Evolutionary conservation across 2,329 filamentous ascomycete species (phyloP).

Genomic region (Macrophomina pseudophaseolina): DNA sequence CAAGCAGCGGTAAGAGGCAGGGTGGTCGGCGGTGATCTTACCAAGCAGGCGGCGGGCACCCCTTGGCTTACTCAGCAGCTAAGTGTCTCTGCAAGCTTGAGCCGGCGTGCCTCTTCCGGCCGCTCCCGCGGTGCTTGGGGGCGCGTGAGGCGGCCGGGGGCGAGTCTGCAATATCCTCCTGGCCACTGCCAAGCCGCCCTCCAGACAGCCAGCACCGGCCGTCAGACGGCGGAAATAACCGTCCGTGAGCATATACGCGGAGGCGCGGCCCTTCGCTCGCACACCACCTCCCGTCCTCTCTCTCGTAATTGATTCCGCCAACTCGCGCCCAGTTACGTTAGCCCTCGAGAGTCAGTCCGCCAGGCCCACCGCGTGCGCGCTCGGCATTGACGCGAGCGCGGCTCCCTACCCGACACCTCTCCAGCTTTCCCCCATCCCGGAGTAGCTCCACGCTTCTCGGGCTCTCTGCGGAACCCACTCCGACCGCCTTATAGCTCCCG

Average conservation of each 20-base stretch:
- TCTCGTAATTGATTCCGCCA: neutral
- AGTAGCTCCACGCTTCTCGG: slow-evolving; percentile 5
- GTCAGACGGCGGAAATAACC: slow-evolving; percentile 24
- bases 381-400: slow-evolving; percentile 8
- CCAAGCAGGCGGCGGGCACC: neutral
- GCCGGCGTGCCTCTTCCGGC: slow-evolving; percentile 20
- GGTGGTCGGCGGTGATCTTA: neutral
- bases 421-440: slow-evolving; percentile 16
- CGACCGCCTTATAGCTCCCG: slow-evolving; percentile 16
- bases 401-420: neutral
- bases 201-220: neutral
- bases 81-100: slow-evolving; percentile 2
- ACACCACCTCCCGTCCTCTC: neutral
- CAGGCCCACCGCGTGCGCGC: slow-evolving; percentile 16
- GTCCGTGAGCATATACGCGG: slow-evolving; percentile 18
- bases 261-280: neutral
- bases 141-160: neutral
- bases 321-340: slow-evolving; percentile 2
- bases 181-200: neutral
- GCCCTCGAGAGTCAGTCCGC: slow-evolving; percentile 4
- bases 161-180: slow-evolving; percentile 8
- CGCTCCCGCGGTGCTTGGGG: slow-evolving; percentile 11
- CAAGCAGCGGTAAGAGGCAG: slow-evolving; percentile 9
- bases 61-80: slow-evolving; percentile 2
- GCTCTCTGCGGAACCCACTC: slow-evolving; percentile 3